Base-by-base conservation (phyloP, 2,329 filamentous ascomycete species). In the Bipolaris oryzae region DNA sequence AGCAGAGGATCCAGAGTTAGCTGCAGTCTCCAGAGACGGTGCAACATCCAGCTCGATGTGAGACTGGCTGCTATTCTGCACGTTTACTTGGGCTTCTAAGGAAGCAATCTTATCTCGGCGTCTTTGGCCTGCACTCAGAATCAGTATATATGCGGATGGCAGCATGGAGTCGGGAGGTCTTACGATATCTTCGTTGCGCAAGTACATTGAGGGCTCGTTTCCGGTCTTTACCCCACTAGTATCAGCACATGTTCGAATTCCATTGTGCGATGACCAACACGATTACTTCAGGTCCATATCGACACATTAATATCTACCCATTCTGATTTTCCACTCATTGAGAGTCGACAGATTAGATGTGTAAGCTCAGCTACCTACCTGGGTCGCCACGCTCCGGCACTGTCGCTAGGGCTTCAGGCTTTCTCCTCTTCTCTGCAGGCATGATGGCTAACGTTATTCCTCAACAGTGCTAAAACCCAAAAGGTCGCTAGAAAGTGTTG, bases 131-230 rank as follows among this genome's bases (percentile, higher is more conserved):
- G 23, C 7, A 28, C 3, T 23, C 25, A 3, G 18, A 23, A 2
- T 35, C 18, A 4, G 49, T 4, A 28, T 28, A 18, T 38, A 44
- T 15, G 0, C 3, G n/a, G n/a, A 37, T 16, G 10, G 11, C 11
- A 18, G 15, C 5, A 39, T 3, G 21, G 1, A 43, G 18, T 37
- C 9, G 9, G 31, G 31, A n/a, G 6, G 6, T 18, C n/a, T n/a
- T 51, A 51, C 49, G 49, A 20, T 51, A 51, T 51, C 49, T 51
- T 7, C 49, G 49, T 23, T 51, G 49, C 20, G 49, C 49, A 9
- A 51, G 49, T 16, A 51, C 28, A 35, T 51, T 44, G 6, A 51
- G 39, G 5, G 44, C 25, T 43, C 49, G 49, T 39, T 44, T 20
- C 5, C 49, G 49, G 5, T 51, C 49, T 43, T 37, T 18, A 9